Conservation (phyloP, 1,284 basidiomycete genomes). For the Phenoliferia sp. region DNA sequence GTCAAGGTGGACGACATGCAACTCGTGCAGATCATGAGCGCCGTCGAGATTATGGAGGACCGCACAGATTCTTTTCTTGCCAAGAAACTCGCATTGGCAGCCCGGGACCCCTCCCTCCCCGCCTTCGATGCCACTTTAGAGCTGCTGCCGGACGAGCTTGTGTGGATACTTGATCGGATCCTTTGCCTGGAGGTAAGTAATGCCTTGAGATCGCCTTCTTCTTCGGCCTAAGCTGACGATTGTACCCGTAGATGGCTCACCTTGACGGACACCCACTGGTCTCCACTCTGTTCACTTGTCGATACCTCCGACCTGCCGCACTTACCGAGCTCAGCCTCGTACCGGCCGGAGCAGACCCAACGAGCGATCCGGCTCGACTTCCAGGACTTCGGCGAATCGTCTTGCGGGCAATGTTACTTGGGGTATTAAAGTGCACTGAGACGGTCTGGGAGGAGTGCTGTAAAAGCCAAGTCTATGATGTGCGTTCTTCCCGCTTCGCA, state of each 20-base stretch:
- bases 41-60: slow-evolving; percentile 65
- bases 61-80: slow-evolving; percentile 61
- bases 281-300: slow-evolving; percentile 77
- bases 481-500: slow-evolving; percentile 45
- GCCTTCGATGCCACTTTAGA: slow-evolving; percentile 64
- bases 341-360: slow-evolving; percentile 39
- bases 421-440: slow-evolving; percentile 75
- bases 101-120: background rate
- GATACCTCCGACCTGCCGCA: slow-evolving; percentile 61
- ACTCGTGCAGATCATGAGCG: slow-evolving; percentile 29
- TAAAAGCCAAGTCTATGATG: slow-evolving; percentile 68
- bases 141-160: slow-evolving; percentile 67
- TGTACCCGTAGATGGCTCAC: slow-evolving; percentile 66
- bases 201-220: background rate
- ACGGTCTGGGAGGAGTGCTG: slow-evolving; percentile 72
- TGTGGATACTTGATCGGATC: slow-evolving; percentile 78
- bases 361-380: slow-evolving; percentile 24
- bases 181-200: slow-evolving; percentile 68
- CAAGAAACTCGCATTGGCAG: slow-evolving; percentile 45
- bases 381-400: slow-evolving; percentile 49
- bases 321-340: slow-evolving; percentile 45
- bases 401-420: slow-evolving; percentile 64
- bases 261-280: slow-evolving; percentile 75
- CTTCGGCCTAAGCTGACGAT: background rate
- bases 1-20: slow-evolving; percentile 10